Conservation (phyloP, 2,329 filamentous ascomycete species). For the Achaetomium macrosporum region DNA sequence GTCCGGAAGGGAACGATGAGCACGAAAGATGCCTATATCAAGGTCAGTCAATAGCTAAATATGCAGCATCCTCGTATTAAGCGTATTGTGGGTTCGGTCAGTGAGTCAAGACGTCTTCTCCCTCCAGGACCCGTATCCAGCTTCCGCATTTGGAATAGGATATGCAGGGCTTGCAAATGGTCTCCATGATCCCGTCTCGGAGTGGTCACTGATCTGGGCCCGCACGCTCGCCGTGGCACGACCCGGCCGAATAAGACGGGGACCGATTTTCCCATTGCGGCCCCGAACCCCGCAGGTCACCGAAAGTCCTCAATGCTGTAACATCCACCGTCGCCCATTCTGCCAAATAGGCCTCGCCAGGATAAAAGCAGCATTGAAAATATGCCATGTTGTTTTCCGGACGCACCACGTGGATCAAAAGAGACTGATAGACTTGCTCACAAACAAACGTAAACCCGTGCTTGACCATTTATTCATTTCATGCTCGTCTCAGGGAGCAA, state of each 20-base stretch:
- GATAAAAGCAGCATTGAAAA: background rate
- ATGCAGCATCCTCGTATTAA: background rate
- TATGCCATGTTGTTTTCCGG: conserved; percentile 2
- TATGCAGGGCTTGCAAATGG: background rate
- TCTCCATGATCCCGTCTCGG: background rate
- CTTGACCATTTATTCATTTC: conserved; percentile 37
- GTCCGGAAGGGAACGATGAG: no score
- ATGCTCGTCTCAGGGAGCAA: conserved; percentile 44
- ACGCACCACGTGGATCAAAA: conserved; percentile 1
- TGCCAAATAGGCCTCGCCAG: background rate
- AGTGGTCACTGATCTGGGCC: background rate
- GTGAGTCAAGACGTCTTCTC: conserved; percentile 2
- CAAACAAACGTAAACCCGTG: conserved; percentile 20
- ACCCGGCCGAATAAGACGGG: no score
- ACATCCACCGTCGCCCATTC: background rate
- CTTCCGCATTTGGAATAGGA: conserved; percentile 13
- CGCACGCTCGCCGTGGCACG: background rate
- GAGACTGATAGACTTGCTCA: conserved; percentile 6
- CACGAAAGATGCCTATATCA: no score
- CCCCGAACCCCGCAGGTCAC: no score
- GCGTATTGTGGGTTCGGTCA: background rate
- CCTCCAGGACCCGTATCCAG: background rate
- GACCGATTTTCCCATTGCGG: no score
- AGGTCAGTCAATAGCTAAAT: no score
- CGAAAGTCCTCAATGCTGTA: background rate